These are phyloP conservation scores for Phytophthora multivora DNA, from an alignment of 352 stramenopile genomes.

Conservation along the genomic window DNA sequence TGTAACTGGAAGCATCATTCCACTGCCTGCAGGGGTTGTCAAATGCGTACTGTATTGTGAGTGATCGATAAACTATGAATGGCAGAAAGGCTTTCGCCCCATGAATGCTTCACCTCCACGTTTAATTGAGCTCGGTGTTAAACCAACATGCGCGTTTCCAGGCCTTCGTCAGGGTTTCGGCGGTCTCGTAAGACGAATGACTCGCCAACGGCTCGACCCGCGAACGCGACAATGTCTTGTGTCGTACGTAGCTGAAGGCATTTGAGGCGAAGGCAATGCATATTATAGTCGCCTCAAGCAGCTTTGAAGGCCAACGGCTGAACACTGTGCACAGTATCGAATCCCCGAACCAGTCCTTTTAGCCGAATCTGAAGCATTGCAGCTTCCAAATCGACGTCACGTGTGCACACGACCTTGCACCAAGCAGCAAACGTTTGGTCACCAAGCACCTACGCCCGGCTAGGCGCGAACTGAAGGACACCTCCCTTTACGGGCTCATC, in stretches of 20 bases:
- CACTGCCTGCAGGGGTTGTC: background rate
- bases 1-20: constrained; percentile 31
- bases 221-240: background rate
- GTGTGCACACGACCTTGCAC: constrained; percentile 1
- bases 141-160: constrained; percentile 1
- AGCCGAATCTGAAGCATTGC: background rate
- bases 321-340: background rate
- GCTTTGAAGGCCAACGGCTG: too few species aligned
- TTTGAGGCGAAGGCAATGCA: background rate
- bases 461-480: background rate
- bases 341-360: background rate
- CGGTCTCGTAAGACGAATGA: background rate
- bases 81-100: background rate
- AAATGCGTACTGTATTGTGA: background rate
- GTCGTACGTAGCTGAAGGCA: too few species aligned
- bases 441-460: constrained; percentile 9
- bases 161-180: background rate
- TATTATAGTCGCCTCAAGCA: background rate
- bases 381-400: constrained; percentile 5
- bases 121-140: background rate
- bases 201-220: background rate
- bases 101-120: background rate
- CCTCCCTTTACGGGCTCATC: background rate
- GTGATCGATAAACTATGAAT: background rate
- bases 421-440: constrained; percentile 10